phyloP scores from a whole-genome alignment of 371 early-diverging fungal species.

The Thermomucor indicae-seudaticae region DNA sequence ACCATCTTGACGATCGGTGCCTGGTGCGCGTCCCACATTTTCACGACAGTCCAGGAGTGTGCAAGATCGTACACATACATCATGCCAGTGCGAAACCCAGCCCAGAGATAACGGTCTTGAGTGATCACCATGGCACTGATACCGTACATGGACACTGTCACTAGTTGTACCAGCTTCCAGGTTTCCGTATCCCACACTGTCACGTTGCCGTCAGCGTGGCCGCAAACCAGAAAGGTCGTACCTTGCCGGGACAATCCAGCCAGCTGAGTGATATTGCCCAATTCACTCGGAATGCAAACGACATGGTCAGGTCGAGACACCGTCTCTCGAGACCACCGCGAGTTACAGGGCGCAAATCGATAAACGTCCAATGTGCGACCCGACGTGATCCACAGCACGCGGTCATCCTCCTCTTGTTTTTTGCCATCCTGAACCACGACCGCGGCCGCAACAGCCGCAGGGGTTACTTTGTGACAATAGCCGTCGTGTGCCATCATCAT shows the following conservation, averaged over 20 bases:
- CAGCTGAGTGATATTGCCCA: conserved; percentile 59
- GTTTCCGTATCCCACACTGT: conserved; percentile 63
- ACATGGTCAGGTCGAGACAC: conserved; percentile 26
- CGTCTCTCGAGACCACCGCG: conserved; percentile 23
- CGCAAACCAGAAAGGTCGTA: conserved; percentile 69
- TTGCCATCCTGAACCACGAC: background rate
- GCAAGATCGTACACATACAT: conserved; percentile 68
- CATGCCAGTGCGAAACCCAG: conserved; percentile 72
- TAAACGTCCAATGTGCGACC: conserved; percentile 14
- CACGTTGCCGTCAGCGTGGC: conserved; percentile 79
- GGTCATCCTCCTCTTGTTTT: conserved; percentile 1
- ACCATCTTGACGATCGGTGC: conserved; percentile 51
- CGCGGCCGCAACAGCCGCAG: conserved; percentile 2
- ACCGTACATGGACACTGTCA: conserved; percentile 60
- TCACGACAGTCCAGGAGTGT: conserved; percentile 55
- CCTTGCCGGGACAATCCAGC: conserved; percentile 39
- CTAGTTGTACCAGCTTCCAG: conserved; percentile 34
- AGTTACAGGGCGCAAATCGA: conserved; percentile 15
- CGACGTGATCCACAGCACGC: conserved; percentile 45
- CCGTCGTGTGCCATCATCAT: conserved; percentile 2
- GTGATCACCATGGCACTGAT: conserved; percentile 61
- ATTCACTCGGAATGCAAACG: conserved; percentile 39
- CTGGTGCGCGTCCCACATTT: conserved; percentile 69
- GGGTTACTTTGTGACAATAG: conserved; percentile 8
- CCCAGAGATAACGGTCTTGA: conserved; percentile 71